Conservation (phyloP, 176 grass and related monocot genomes). For the Bolboschoenus planiculmis region DNA sequence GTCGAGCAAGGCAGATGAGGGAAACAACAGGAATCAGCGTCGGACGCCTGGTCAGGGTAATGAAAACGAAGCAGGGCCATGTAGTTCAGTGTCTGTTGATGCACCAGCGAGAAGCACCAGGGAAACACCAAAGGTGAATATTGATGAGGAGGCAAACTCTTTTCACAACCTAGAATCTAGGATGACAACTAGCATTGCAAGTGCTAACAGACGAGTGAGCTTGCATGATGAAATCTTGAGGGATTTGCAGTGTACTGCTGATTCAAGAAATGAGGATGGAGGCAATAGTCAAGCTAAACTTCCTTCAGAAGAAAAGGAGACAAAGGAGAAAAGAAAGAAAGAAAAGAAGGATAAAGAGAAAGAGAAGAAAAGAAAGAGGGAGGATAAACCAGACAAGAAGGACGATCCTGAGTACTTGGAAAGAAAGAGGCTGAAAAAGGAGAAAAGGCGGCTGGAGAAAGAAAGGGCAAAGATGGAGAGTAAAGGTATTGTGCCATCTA, state of each 20-base stretch:
- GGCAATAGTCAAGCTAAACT: slow-evolving; percentile 28
- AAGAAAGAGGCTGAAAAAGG: slow-evolving; percentile 75
- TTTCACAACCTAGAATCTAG: slow-evolving; percentile 66
- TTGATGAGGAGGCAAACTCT: slow-evolving; percentile 59
- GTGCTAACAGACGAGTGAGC: slow-evolving; percentile 50
- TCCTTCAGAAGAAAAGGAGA: slow-evolving; percentile 36
- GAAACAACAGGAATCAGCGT: slow-evolving; percentile 39
- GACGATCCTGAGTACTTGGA: slow-evolving; percentile 78
- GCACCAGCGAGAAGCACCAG: slow-evolving; percentile 52
- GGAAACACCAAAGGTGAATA: slow-evolving; percentile 50
- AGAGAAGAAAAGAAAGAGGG: slow-evolving; percentile 47
- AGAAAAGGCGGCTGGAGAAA: slow-evolving; percentile 83
- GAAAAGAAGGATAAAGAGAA: slow-evolving; percentile 68
- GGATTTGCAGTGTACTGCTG: slow-evolving; percentile 82
- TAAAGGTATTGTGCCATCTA: slow-evolving; percentile 34
- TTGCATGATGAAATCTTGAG: slow-evolving; percentile 44
- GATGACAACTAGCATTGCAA: slow-evolving; percentile 77
- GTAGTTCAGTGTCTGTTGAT: slow-evolving; percentile 94
- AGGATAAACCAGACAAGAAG: slow-evolving; percentile 55
- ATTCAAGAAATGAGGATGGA: slow-evolving; percentile 49
- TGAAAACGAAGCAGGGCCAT: slow-evolving; percentile 66
- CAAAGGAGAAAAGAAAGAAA: slow-evolving; percentile 56
- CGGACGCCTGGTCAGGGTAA: slow-evolving; percentile 44
- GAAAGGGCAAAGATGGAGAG: slow-evolving; percentile 51
- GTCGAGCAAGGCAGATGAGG: slow-evolving; percentile 75